phyloP scores from a whole-genome alignment of 2,329 filamentous ascomycete species.

The Hypoxylon sp. region DNA sequence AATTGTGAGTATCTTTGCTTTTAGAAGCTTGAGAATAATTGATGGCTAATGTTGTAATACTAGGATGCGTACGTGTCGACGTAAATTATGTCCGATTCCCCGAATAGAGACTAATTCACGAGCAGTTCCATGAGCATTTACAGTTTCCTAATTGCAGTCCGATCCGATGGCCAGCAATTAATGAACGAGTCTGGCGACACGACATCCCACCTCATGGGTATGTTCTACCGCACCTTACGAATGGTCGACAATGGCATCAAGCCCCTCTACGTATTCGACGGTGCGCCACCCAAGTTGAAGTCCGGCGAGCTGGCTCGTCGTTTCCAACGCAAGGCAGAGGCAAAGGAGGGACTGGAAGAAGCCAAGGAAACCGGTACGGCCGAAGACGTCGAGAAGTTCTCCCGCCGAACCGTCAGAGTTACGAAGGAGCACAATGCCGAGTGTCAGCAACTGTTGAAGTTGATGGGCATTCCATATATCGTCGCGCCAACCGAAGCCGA shows the following conservation, averaged over 20 bases:
- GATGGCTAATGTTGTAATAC: constrained; percentile 43
- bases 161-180: constrained; percentile 95
- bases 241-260: constrained; percentile 99
- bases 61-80: constrained; percentile 69
- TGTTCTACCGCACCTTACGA: constrained; percentile 98
- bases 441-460: constrained; percentile 88
- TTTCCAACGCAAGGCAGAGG: constrained; percentile 94
- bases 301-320: constrained; percentile 97
- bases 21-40: background rate
- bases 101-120: constrained; percentile 27
- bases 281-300: constrained; percentile 96
- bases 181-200: constrained; percentile 96
- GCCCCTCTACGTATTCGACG: constrained; percentile 97
- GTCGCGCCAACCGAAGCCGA: constrained; percentile 97
- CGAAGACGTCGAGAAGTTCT: constrained; percentile 98
- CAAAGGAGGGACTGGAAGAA: constrained; percentile 89
- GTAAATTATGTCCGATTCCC: constrained; percentile 19
- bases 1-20: constrained; percentile 75
- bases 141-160: constrained; percentile 97
- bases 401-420: constrained; percentile 89
- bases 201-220: constrained; percentile 98
- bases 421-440: constrained; percentile 98
- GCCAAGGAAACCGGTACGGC: constrained; percentile 97
- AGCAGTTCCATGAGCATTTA: constrained; percentile 96
- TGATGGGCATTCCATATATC: constrained; percentile 97